phyloP scores from a whole-genome alignment of 768 basidiomycete species.

The Lentinula boryana region DNA sequence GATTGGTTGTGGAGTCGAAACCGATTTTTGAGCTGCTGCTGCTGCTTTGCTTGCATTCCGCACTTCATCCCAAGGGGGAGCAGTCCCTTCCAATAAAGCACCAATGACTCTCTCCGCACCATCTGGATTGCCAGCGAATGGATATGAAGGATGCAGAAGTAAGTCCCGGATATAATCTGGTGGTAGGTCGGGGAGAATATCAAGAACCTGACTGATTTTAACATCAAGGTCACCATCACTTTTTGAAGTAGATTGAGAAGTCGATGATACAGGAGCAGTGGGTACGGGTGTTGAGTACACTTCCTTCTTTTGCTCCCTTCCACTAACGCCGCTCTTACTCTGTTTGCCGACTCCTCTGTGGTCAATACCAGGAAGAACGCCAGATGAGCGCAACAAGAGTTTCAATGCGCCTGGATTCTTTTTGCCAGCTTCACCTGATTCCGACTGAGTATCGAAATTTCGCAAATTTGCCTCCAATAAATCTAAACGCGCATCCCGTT shows the following conservation, averaged over 20 bases:
- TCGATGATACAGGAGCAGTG: conserved; percentile 9
- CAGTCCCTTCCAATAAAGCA: conserved; percentile 71
- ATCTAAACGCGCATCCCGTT: conserved; percentile 55
- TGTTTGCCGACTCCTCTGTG: conserved; percentile 24
- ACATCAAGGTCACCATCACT: conserved; percentile 44
- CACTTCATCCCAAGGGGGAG: conserved; percentile 33
- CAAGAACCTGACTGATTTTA: conserved; percentile 64
- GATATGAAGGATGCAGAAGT: conserved; percentile 38
- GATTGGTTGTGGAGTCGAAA: neutral
- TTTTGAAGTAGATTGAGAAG: conserved; percentile 3
- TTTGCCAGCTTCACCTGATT: conserved; percentile 6
- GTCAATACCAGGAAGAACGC: conserved; percentile 34
- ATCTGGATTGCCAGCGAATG: conserved; percentile 53
- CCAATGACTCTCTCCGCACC: conserved; percentile 58
- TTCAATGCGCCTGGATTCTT: conserved; percentile 53
- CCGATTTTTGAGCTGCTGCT: conserved; percentile 16
- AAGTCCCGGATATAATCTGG: conserved; percentile 54
- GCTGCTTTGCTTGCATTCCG: conserved; percentile 1
- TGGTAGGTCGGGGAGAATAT: conserved; percentile 63
- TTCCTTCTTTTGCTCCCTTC: conserved; percentile 28
- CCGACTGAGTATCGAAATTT: conserved; percentile 24
- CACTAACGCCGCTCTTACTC: conserved; percentile 7
- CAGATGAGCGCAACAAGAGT: conserved; percentile 59
- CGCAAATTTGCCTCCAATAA: conserved; percentile 47
- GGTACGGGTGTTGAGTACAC: conserved; percentile 4